Conservation (phyloP, 345 rosid species). For the Aquilaria sinensis region DNA sequence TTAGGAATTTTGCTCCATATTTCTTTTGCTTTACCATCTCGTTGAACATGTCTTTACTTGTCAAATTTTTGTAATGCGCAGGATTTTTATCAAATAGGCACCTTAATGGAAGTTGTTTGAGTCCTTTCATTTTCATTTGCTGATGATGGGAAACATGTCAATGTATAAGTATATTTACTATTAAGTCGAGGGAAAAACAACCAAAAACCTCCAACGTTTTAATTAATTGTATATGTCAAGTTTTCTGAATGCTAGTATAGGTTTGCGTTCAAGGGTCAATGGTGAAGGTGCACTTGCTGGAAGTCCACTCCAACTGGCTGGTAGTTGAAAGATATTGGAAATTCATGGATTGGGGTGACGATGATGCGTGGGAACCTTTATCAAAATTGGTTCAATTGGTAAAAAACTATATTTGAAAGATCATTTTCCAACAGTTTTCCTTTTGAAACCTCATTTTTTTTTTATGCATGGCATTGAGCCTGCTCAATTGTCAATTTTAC, state of each 20-base stretch:
- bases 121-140: constrained; percentile 83
- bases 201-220: no score
- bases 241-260: constrained; percentile 29
- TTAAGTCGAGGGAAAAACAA: no score
- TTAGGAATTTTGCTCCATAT: constrained; percentile 16
- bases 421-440: no score
- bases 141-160: constrained; percentile 91
- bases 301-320: constrained; percentile 94
- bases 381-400: constrained; percentile 88
- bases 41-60: constrained; percentile 6
- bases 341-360: constrained; percentile 95
- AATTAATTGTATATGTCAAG: background rate
- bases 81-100: constrained; percentile 98
- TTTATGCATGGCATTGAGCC: no score
- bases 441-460: no score
- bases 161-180: constrained; percentile 34
- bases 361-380: constrained; percentile 79
- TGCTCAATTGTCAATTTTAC: no score
- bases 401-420: background rate
- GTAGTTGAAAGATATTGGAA: constrained; percentile 82
- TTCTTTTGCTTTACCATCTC: background rate
- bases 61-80: constrained; percentile 30
- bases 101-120: constrained; percentile 90
- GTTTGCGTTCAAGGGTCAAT: constrained; percentile 99
- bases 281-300: constrained; percentile 96